Evolutionary conservation across 768 basidiomycete species (phyloP), one percentile per base, ranked within the genome.

Genomic region (Tylopilus subfusipes): DNA sequence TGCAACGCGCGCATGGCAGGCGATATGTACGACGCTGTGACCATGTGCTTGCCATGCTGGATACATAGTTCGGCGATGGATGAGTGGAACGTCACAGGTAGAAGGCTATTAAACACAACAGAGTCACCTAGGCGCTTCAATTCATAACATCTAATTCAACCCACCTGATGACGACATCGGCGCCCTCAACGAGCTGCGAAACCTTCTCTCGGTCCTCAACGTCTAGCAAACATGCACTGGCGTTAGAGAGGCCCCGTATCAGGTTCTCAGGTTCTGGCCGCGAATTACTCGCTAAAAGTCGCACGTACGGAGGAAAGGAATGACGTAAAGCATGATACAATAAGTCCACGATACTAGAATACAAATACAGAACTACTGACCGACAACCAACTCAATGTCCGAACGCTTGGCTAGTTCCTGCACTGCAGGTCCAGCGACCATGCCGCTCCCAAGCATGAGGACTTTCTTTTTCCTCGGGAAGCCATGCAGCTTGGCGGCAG

Each of bases 21-120:
- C 1, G 90, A 91, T 58, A 89, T 85, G 65, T 98, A 98, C 5
- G 93, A 95, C 0, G 95, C 93, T 0, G 95, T 97, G 49, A 98
- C 82, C 52, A 98, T 78, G 58, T 95, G 88, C 56, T 85, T 90
- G 12, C 72, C 61, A 55, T 84, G 74, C 31, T 75, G 57, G 46
- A 98, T 83, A 63, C 94, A 96, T 0, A 83, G 61, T 57, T 86
- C 76, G 2, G 93, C 94, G 14, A 93, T 77, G 2, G 66, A 58
- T 12, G 82, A 75, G 59, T 98, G 94, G 63, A 93, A 78, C 0
- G 80, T 67, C 0, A 83, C 90, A 2, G 94, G 94, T 2, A 97
- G 75, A 54, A 97, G 74, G 66, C 94, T 96, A 63, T 4, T 2
- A 8, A 12, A 34, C 1, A 6, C 24, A 5, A 14, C 31, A 39